Base-by-base conservation (phyloP, 768 basidiomycete species). In the Tricholoma bakamatsutake region DNA sequence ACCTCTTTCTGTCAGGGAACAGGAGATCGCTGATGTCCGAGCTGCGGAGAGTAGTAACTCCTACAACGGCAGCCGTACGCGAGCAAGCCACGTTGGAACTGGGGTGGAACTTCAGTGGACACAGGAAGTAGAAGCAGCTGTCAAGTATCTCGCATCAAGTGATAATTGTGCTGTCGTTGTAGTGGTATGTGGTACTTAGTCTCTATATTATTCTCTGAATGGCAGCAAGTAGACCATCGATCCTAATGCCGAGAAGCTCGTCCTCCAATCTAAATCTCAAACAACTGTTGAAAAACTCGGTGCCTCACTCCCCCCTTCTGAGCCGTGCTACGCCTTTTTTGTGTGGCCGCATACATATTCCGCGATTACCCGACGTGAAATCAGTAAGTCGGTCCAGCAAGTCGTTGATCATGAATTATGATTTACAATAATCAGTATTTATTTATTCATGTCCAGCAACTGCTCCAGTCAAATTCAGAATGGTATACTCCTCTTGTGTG, bases 371-470 rank as follows among this genome's bases (percentile, higher is more conserved):
- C 73, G 72, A 30, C 80, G 84, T 28, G 80, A 88, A 54, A 79
- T 90, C 55, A 73, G 90, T 91, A 54, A 59, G 81, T 64, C 2
- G 4, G 15, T 10, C n/a, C 11, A 27, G 13, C 42, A 56, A n/a
- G 28, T 6, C 33, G 34, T 33, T 39, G 31, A 17, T 40, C 42
- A 39, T 50, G 31, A 28, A 18, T 30, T 27, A 42, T 50, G 8
- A 48, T 31, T 15, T 0, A 39, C 18, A 27, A 27, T 17, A 13
- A 56, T 8, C 59, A 93, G 88, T 90, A 50, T 94, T 93, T 70
- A 89, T 97, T 55, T 98, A 98, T 70, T 89, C 88, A 17, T 98
- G 95, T 67, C 95, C 95, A 0, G 79, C 85, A 3, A 64, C 70
- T 12, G 91, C 89, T 5, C 88, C 90, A 1, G 79, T 97, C 71